Base-by-base conservation (phyloP, 1,284 basidiomycete genomes). In the Cryptococcus floricola region DNA sequence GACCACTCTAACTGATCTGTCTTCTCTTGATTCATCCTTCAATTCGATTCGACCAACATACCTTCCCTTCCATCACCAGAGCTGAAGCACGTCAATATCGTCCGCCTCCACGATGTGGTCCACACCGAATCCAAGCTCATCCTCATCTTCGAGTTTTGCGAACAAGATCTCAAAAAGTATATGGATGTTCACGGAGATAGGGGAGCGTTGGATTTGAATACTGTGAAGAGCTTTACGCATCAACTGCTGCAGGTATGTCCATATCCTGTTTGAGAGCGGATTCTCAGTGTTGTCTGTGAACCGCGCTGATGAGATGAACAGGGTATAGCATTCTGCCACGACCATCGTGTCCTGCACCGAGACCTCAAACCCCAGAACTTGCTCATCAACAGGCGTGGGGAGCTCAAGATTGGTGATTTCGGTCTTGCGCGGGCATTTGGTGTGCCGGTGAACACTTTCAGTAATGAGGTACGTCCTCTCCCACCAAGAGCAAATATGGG, bases 331-430 rank as follows among this genome's bases (percentile, higher is more conserved):
- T 98, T 94, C 78, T 96, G 95, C 75, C 95, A 98, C 74, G 88
- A 92, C 16, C 93, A 97, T 73, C 85, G 95, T 38, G 96, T 98
- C 64, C 83, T 98, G 16, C 95, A 98, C 71, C 87, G 95, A 47
- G 95, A 98, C 77, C 82, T 98, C 62, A 98, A 98, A 77, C 96
- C 95, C 0, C 95, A 98, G 78, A 98, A 98, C 78, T 78, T 98
- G 59, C 83, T 98, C 57, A 98, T 98, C 71, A 90, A 95, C 80
- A 87, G 86, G 66, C 79, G 85, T 52, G 85, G 91, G 63, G 93
- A 96, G 68, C 82, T 97, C 60, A 97, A 97, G 79, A 84, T 98
- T 43, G 95, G 71, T 19, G 95, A 98, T 78, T 98, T 98, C 71
- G 95, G 95, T 50, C 82, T 98, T 44, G 95, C 95, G 6, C 83